Percentiles rank a stretch among this genome's conserved stretches.
Conservation (phyloP, 352 stramenopile genomes). For the Phytophthora citricola region DNA sequence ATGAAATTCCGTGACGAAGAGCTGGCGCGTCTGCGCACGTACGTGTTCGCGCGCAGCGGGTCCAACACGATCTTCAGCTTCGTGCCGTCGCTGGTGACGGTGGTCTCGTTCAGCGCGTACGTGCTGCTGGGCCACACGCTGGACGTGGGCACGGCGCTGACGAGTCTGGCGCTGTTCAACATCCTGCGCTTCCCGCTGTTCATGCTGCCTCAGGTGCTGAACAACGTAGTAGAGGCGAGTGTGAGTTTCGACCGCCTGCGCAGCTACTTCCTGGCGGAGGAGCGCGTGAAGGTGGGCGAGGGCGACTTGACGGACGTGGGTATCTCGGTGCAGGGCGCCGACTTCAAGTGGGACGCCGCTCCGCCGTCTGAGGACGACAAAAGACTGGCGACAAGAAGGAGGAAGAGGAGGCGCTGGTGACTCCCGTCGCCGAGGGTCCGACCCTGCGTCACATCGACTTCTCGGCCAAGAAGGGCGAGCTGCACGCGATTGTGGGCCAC, state of each 20-base stretch:
- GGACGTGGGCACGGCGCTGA: conserved; percentile 59
- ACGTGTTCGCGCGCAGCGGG: conserved; percentile 50
- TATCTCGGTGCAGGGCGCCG: conserved; percentile 54
- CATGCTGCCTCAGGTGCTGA: conserved; percentile 60
- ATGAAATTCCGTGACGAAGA: conserved; percentile 75
- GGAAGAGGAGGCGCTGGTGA: conserved; percentile 36
- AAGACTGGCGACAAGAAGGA: conserved; percentile 50
- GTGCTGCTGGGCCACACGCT: conserved; percentile 64
- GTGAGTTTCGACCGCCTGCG: conserved; percentile 58
- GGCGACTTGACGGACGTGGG: conserved; percentile 84
- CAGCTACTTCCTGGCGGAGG: conserved; percentile 74
- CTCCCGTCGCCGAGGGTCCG: conserved; percentile 27
- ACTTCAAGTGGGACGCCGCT: conserved; percentile 77
- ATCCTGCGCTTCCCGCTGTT: conserved; percentile 71
- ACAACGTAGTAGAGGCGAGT: conserved; percentile 37
- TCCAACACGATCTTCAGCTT: conserved; percentile 69
- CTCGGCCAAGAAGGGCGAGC: conserved; percentile 65
- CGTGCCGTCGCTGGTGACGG: conserved; percentile 56
- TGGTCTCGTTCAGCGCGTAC: conserved; percentile 61
- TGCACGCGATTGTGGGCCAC: conserved; percentile 62
- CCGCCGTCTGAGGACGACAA: conserved; percentile 25
- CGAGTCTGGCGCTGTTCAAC: conserved; percentile 69
- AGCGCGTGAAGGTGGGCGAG: conserved; percentile 70
- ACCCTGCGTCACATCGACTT: conserved; percentile 73
- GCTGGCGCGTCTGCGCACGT: conserved; percentile 76